A percentile compares a stretch with the other conserved stretches of the same genome.
phyloP scores from a whole-genome alignment of 768 basidiomycete species.

The Boletus insuetus region DNA sequence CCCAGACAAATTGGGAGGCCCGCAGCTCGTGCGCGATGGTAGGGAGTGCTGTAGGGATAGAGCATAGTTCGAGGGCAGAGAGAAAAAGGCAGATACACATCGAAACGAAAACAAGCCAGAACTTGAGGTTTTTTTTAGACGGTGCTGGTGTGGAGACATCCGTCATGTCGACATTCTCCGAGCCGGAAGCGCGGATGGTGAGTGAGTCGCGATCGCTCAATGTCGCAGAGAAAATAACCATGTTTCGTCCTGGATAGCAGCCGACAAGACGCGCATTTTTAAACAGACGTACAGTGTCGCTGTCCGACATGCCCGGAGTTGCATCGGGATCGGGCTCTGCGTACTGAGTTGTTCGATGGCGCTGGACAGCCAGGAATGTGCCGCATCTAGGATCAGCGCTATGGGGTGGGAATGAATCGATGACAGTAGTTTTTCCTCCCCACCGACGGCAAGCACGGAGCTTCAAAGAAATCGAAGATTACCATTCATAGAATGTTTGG shows the following conservation, averaged over 20 bases:
- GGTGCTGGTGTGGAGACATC: not conserved
- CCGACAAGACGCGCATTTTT: not conserved
- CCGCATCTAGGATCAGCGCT: not conserved
- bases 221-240: not conserved
- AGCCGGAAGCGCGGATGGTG: not conserved
- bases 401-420: not conserved
- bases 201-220: not conserved
- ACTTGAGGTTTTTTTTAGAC: conserved; percentile 14
- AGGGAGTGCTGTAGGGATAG: conserved; percentile 33
- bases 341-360: not conserved
- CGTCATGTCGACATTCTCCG: not conserved
- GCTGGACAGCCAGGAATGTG: not conserved
- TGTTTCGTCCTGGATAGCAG: not conserved
- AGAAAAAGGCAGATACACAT: conserved; percentile 26
- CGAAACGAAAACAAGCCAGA: conserved; percentile 30
- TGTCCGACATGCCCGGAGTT: not conserved
- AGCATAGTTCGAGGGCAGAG: conserved; percentile 28
- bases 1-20: conserved; percentile 34
- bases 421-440: not conserved
- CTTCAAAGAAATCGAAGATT: not conserved
- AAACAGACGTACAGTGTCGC: not conserved
- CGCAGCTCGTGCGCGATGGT: conserved; percentile 31
- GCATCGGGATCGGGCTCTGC: not conserved
- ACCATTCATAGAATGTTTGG: not conserved
- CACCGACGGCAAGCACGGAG: not conserved